Evolutionary conservation across 2,329 filamentous ascomycete genomes (phyloP).

Genomic region (Gremmenia infestans): DNA sequence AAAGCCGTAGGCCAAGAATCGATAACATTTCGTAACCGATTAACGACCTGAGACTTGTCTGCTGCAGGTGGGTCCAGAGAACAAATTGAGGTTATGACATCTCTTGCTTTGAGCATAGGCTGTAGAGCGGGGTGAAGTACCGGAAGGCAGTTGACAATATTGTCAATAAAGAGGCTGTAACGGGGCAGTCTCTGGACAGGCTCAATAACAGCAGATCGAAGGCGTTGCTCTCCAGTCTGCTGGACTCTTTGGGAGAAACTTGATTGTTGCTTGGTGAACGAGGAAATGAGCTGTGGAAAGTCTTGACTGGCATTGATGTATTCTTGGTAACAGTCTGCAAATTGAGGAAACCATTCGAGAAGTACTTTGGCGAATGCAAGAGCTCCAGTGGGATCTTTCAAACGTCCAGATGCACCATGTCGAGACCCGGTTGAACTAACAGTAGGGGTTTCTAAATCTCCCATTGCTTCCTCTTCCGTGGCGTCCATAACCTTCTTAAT

Average conservation of each 20-base stretch:
- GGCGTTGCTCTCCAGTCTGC: slow-evolving; percentile 80
- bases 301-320: slow-evolving; percentile 89
- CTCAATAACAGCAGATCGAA: slow-evolving; percentile 91
- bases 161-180: slow-evolving; percentile 94
- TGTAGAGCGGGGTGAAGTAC: slow-evolving; percentile 80
- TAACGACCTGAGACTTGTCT: slow-evolving; percentile 70
- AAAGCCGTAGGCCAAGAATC: slow-evolving; percentile 71
- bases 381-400: slow-evolving; percentile 72
- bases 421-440: slow-evolving; percentile 43
- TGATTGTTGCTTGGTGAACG: slow-evolving; percentile 73
- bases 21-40: slow-evolving; percentile 69
- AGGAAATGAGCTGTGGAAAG: slow-evolving; percentile 75
- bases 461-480: slow-evolving; percentile 73
- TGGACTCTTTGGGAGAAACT: slow-evolving; percentile 77
- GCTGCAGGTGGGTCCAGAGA: slow-evolving; percentile 72
- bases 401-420: slow-evolving; percentile 40
- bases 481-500: slow-evolving; percentile 74
- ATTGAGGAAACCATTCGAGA: slow-evolving; percentile 88
- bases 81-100: slow-evolving; percentile 94
- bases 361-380: slow-evolving; percentile 74
- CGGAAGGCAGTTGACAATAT: slow-evolving; percentile 82
- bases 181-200: slow-evolving; percentile 90
- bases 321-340: slow-evolving; percentile 84
- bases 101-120: slow-evolving; percentile 78
- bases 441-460: slow-evolving; percentile 63